Evolutionary conservation across 352 stramenopile genomes (phyloP).

Genomic region (Phytophthora syringae): DNA sequence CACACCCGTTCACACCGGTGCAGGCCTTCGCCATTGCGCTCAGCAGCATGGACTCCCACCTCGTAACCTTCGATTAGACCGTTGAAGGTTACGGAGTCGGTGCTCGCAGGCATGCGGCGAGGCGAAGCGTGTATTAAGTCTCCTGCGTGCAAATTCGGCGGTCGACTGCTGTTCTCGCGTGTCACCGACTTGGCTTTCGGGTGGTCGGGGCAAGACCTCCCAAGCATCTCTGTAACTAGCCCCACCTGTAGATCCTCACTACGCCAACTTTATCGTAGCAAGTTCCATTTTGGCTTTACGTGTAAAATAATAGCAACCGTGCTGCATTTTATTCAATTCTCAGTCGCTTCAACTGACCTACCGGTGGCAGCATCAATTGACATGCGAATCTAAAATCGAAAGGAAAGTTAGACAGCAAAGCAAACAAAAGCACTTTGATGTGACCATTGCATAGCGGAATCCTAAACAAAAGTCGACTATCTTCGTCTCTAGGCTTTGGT

Average conservation of each 20-base stretch:
- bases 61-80: constrained; percentile 86
- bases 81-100: constrained; percentile 13
- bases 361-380: neutral
- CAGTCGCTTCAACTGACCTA: neutral
- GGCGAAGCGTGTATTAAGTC: constrained; percentile 45
- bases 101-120: constrained; percentile 24
- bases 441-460: too few relatives aligned
- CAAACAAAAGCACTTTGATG: too few relatives aligned
- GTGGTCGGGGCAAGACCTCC: constrained; percentile 1
- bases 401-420: too few relatives aligned
- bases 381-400: too few relatives aligned
- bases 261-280: constrained; percentile 41
- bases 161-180: constrained; percentile 26
- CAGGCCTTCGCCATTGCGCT: constrained; percentile 89
- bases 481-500: neutral
- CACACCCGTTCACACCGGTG: constrained; percentile 82
- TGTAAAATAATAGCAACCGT: constrained; percentile 51
- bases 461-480: too few relatives aligned
- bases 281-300: constrained; percentile 46
- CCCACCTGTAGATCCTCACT: constrained; percentile 37
- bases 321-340: constrained; percentile 30
- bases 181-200: constrained; percentile 20
- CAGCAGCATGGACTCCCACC: constrained; percentile 89
- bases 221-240: constrained; percentile 34
- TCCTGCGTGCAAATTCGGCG: constrained; percentile 31